phyloP scores from a whole-genome alignment of 208 protist genomes.

The Leishmania amazonensis region DNA sequence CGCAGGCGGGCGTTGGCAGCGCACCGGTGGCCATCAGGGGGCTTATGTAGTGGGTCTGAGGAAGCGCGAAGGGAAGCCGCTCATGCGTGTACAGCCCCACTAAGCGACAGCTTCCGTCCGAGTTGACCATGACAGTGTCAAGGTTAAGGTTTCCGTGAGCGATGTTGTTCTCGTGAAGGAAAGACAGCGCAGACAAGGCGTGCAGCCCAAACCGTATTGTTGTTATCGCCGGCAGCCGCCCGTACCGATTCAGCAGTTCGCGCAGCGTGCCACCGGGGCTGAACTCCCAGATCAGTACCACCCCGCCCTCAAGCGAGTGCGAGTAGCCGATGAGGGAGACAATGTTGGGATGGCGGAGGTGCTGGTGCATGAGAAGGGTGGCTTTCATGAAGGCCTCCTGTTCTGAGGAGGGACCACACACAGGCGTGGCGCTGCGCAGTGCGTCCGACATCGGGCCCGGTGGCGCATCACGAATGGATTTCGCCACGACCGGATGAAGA shows the following conservation, averaged over 20 bases:
- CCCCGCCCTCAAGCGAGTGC: conserved; percentile 10
- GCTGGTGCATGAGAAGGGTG: neutral
- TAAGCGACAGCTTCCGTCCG: conserved; percentile 66
- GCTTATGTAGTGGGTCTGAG: conserved; percentile 63
- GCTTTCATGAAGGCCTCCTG: neutral
- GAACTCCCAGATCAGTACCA: conserved; percentile 39
- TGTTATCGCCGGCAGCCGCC: conserved; percentile 5
- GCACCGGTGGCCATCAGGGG: conserved; percentile 64
- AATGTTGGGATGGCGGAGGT: conserved; percentile 21
- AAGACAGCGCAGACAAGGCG: conserved; percentile 53
- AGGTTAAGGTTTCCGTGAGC: conserved; percentile 70
- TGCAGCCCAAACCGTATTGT: conserved; percentile 47
- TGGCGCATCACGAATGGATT: conserved; percentile 8
- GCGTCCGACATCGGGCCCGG: conserved; percentile 10
- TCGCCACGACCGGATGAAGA: conserved; percentile 13
- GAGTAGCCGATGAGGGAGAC: conserved; percentile 11
- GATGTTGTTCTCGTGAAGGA: conserved; percentile 53
- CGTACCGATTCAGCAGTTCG: conserved; percentile 28
- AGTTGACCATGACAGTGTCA: conserved; percentile 58
- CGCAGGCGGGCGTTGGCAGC: conserved; percentile 40
- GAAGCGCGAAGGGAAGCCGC: conserved; percentile 26
- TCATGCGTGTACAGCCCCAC: conserved; percentile 42
- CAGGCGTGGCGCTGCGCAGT: conserved; percentile 22
- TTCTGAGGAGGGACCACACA: neutral
- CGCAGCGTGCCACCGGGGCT: conserved; percentile 43